Conservation (phyloP, 345 rosid genomes). For the Eucalyptus shirleyi region DNA sequence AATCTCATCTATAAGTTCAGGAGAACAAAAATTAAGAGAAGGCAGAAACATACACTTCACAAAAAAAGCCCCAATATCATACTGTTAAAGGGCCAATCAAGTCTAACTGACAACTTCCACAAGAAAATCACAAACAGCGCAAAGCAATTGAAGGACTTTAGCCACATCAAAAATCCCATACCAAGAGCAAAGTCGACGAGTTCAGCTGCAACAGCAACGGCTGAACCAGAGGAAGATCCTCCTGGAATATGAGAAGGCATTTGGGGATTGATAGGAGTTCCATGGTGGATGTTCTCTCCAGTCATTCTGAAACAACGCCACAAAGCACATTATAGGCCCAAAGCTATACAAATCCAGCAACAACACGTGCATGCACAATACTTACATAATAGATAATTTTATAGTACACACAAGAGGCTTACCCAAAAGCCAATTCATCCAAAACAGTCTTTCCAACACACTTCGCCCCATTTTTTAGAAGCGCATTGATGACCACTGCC, state of each 20-base stretch:
- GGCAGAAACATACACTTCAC: background rate
- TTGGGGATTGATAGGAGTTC: constrained; percentile 66
- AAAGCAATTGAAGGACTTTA: background rate
- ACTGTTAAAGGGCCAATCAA: background rate
- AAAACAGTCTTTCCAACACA: constrained; percentile 85
- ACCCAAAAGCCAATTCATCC: constrained; percentile 85
- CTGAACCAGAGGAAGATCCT: constrained; percentile 96
- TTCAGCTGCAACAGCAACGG: constrained; percentile 80
- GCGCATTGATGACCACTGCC: constrained; percentile 52
- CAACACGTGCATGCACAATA: background rate
- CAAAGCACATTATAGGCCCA: background rate
- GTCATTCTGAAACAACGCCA: constrained; percentile 27
- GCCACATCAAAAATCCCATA: constrained; percentile 2
- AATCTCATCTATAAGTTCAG: background rate
- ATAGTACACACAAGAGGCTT: background rate
- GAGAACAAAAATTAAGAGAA: background rate
- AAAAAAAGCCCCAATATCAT: background rate
- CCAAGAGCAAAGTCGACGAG: constrained; percentile 89
- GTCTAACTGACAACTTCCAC: background rate
- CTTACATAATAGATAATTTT: background rate
- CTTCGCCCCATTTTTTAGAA: constrained; percentile 79
- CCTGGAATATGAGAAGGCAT: constrained; percentile 66
- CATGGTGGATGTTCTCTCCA: constrained; percentile 84
- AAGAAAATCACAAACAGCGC: background rate
- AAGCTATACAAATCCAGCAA: background rate